Base-by-base conservation (phyloP, 768 basidiomycete species). In the Leccinum rimulosum region DNA sequence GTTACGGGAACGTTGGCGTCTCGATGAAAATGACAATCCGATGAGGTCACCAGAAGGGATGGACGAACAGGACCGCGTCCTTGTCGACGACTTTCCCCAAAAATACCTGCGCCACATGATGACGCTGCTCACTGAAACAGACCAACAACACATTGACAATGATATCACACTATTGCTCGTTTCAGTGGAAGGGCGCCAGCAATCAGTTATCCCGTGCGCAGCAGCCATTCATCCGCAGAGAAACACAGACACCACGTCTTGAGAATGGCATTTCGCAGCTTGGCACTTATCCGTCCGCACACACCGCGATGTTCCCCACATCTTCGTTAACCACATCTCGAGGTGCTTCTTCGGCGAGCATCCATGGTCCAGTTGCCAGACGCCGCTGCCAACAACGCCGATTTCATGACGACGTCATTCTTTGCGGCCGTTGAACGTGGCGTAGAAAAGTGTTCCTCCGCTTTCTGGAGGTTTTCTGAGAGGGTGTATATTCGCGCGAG, bases 61-160 rank as follows among this genome's bases (percentile, higher is more conserved):
- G 5, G 89, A 91, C 15, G 90, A 91, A 66, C 82, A 86, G 51
- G 83, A 87, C 57, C 79, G 90, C 8, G 70, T 81, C 0, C 73
- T 92, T n/a, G 69, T 91, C 8, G 89, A 93, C 62, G 91, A 92
- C 59, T 89, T 80, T 62, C 80, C 84, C 51, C 70, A 82, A 6
- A 79, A 81, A 84, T 82, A 84, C 66, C 65, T 89, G 58, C 76
- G 78, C 45, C 78, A 83, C 45, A 71, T 78, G 50, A 84, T 86
- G 80, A 77, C 80, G 0, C 74, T 89, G 1, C 76, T 88, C 47
- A 73, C 73, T 1, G 88, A 88, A 28, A 58, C 72, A 8, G 88
- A 90, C 57, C 70, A 82, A 51, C 71, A 76, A n/a, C 66, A 68
- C 50, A 73, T 85, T 6, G 68, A 79, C 28, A 84, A 81, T 7